Evolutionary conservation across 192 early-diverging fungal genomes (phyloP).

Genomic region (Backusella australiensis): DNA sequence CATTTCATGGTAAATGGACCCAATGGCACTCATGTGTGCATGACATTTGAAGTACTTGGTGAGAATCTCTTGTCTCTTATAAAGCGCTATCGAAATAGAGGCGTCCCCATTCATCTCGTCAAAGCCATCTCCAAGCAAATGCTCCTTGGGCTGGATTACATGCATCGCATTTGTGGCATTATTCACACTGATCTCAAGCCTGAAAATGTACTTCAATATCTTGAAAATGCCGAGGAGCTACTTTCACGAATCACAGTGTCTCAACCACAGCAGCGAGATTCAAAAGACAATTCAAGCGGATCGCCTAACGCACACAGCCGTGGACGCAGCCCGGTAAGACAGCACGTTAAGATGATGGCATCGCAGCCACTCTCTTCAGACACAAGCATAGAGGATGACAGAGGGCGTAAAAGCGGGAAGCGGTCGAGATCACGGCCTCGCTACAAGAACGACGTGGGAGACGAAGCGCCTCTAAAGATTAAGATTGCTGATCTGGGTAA

Average conservation of each 20-base stretch:
- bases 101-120: slow-evolving; percentile 84
- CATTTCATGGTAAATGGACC: slow-evolving; percentile 88
- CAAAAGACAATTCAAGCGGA: slow-evolving; percentile 1
- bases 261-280: slow-evolving; percentile 12
- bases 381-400: slow-evolving; percentile 11
- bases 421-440: background rate
- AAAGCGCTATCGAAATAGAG: slow-evolving; percentile 74
- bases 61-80: slow-evolving; percentile 93
- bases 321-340: slow-evolving; percentile 18
- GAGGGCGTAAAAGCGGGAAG: slow-evolving; percentile 10
- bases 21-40: slow-evolving; percentile 91
- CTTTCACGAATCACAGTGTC: slow-evolving; percentile 40
- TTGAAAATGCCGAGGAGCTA: slow-evolving; percentile 82
- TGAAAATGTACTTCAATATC: slow-evolving; percentile 94
- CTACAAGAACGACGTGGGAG: background rate
- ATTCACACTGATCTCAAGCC: slow-evolving; percentile 99
- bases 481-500: slow-evolving; percentile 98
- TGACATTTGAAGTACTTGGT: slow-evolving; percentile 97
- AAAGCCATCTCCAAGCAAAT: slow-evolving; percentile 91
- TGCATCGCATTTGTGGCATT: slow-evolving; percentile 91
- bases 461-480: slow-evolving; percentile 52
- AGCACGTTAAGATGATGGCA: slow-evolving; percentile 26
- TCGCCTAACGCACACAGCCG: background rate
- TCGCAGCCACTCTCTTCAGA: slow-evolving; percentile 31
- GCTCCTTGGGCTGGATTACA: slow-evolving; percentile 87